phyloP scores from a whole-genome alignment of 106 monocot species.

The Dactylorhiza incarnata region DNA sequence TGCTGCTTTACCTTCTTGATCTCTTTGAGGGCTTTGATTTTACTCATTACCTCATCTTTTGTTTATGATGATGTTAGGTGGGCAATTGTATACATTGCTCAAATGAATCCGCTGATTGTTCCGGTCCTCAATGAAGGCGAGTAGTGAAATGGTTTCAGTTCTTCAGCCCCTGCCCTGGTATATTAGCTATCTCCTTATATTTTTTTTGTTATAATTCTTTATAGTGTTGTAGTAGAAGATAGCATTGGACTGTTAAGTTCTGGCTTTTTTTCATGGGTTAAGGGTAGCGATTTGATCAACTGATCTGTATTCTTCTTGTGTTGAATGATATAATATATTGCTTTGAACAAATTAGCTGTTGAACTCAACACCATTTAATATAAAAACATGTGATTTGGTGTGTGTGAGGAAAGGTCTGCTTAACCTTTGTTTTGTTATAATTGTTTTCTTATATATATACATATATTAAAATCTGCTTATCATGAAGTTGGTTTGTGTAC shows the following conservation, averaged over 20 bases:
- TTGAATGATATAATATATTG: background rate
- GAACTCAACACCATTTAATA: no score
- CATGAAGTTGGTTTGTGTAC: no score
- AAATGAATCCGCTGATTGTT: conserved; percentile 26
- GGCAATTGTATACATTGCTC: conserved; percentile 26
- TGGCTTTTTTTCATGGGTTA: background rate
- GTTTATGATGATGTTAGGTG: conserved; percentile 11
- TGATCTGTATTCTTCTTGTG: background rate
- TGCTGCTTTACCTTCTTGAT: background rate
- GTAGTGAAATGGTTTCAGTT: background rate
- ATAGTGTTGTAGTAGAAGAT: background rate
- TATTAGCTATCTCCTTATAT: background rate
- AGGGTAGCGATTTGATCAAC: background rate
- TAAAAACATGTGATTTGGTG: no score
- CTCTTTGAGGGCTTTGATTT: background rate
- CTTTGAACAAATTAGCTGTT: no score
- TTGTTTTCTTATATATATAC: no score
- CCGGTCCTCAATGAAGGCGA: conserved; percentile 22
- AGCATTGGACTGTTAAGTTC: background rate
- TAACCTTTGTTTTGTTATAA: no score
- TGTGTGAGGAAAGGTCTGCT: no score
- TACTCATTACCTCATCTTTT: background rate
- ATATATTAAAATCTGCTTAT: no score
- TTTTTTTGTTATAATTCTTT: background rate
- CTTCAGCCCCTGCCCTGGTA: background rate